Conservation (phyloP, 768 basidiomycete genomes). For the Lactarius evosmus region DNA sequence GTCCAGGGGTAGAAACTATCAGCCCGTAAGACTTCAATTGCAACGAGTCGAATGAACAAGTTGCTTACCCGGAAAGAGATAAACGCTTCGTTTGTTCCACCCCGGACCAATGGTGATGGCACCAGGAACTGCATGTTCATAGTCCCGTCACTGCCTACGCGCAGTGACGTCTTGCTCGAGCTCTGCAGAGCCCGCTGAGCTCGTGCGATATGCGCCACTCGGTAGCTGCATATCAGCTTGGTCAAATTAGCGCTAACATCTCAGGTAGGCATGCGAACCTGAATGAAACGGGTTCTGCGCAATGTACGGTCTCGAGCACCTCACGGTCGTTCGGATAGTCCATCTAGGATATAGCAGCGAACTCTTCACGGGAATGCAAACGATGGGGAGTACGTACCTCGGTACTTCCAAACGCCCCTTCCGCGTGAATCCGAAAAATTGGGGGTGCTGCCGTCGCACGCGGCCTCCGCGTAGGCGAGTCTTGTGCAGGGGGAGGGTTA, state of each 20-base stretch:
- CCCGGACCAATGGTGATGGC: conserved; percentile 44
- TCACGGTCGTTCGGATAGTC: conserved; percentile 94
- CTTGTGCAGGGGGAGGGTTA: conserved; percentile 48
- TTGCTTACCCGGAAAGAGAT: conserved; percentile 81
- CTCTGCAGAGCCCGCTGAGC: conserved; percentile 72
- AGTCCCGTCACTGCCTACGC: conserved; percentile 79
- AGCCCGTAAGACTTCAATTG: conserved; percentile 1
- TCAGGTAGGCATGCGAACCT: conserved; percentile 47
- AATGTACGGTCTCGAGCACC: conserved; percentile 89
- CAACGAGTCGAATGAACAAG: not conserved
- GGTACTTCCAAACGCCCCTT: conserved; percentile 79
- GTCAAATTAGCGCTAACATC: not conserved
- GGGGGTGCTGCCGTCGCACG: conserved; percentile 42
- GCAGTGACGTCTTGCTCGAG: conserved; percentile 84
- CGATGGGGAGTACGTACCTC: conserved; percentile 51
- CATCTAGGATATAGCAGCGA: conserved; percentile 51
- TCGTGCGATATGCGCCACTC: conserved; percentile 70
- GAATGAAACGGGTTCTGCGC: conserved; percentile 59
- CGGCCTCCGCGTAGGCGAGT: conserved; percentile 29
- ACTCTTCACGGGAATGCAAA: not conserved
- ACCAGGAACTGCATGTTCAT: conserved; percentile 90
- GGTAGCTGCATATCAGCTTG: conserved; percentile 56
- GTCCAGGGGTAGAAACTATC: conserved; percentile 23
- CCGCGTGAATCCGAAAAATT: conserved; percentile 76
- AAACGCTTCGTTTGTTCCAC: conserved; percentile 57